A percentile compares a stretch with the other conserved stretches of the same genome.
Conservation (phyloP, 1,139 yeast species). For the Taiozyma onychis region DNA sequence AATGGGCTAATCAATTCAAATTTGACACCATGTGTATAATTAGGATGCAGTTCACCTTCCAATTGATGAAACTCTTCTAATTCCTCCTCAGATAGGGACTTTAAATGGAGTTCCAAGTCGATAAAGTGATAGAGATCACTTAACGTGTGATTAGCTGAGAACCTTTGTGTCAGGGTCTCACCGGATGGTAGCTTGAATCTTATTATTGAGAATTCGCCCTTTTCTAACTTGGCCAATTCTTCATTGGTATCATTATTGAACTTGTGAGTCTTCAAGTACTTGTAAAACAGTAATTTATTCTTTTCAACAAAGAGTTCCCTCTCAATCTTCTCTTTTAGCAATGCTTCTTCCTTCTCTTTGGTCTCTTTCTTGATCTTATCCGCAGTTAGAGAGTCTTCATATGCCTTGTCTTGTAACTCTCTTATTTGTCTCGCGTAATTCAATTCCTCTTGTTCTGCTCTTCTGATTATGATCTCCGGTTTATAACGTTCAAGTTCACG, state of each 20-base stretch:
- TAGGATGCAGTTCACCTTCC: constrained; percentile 11
- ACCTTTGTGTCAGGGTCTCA: constrained; percentile 50
- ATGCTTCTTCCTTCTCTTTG: constrained; percentile 17
- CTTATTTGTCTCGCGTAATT: constrained; percentile 30
- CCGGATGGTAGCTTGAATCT: constrained; percentile 55
- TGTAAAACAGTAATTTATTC: constrained; percentile 13
- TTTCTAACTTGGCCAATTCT: constrained; percentile 2
- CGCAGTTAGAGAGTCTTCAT: constrained; percentile 29
- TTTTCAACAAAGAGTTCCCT: constrained; percentile 13
- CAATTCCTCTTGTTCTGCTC: constrained; percentile 30
- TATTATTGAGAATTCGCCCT: constrained; percentile 24
- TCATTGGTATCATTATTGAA: constrained; percentile 3
- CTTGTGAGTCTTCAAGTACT: constrained; percentile 4
- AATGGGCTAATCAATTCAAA: constrained; percentile 53
- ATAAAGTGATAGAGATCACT: constrained; percentile 62
- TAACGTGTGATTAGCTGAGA: constrained; percentile 43
- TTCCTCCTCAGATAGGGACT: constrained; percentile 1
- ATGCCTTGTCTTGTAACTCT: constrained; percentile 33
- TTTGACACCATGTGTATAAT: constrained; percentile 31
- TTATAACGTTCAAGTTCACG: constrained; percentile 26
- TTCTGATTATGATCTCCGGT: constrained; percentile 31
- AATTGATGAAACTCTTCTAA: constrained; percentile 4
- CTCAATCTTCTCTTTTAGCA: constrained; percentile 4
- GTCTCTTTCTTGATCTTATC: constrained; percentile 28
- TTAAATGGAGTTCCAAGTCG: constrained; percentile 34